phyloP scores from a whole-genome alignment of 495 filamentous ascomycete species.

The Mytilinidion resinicola region DNA sequence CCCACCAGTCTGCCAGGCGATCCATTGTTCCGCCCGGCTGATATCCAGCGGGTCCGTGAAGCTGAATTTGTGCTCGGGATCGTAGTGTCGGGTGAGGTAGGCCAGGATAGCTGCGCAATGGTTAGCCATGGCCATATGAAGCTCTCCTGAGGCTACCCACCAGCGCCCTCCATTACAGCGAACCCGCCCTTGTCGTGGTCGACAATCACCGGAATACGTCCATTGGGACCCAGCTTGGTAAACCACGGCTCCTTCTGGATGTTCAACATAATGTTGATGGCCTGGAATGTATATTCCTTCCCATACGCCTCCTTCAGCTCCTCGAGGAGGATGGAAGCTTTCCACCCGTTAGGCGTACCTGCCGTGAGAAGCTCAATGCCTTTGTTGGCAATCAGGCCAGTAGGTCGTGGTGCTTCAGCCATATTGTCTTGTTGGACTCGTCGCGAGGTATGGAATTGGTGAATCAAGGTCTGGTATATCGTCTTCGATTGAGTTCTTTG shows the following conservation, averaged over 20 bases:
- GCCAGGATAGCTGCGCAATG: slow-evolving; percentile 27
- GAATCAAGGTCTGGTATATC: not conserved
- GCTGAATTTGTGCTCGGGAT: slow-evolving; percentile 36
- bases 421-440: slow-evolving; percentile 16
- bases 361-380: slow-evolving; percentile 51
- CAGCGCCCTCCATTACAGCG: slow-evolving; percentile 29
- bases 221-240: slow-evolving; percentile 35
- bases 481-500: too few relatives aligned
- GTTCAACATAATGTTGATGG: slow-evolving; percentile 33
- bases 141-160: slow-evolving; percentile 9
- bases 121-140: not conserved
- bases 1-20: slow-evolving; percentile 38
- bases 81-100: slow-evolving; percentile 36
- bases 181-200: slow-evolving; percentile 36
- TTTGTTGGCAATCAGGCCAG: slow-evolving; percentile 48
- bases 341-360: slow-evolving; percentile 30
- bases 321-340: slow-evolving; percentile 36
- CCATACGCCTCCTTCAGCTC: slow-evolving; percentile 38
- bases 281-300: slow-evolving; percentile 34
- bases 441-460: slow-evolving; percentile 12
- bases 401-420: slow-evolving; percentile 32
- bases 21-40: slow-evolving; percentile 36
- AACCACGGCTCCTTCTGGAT: slow-evolving; percentile 39
- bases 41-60: slow-evolving; percentile 34
- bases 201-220: slow-evolving; percentile 36